Evolutionary conservation across 2,329 filamentous ascomycete genomes (phyloP).

Genomic region (Thielaviopsis ethacetica): DNA sequence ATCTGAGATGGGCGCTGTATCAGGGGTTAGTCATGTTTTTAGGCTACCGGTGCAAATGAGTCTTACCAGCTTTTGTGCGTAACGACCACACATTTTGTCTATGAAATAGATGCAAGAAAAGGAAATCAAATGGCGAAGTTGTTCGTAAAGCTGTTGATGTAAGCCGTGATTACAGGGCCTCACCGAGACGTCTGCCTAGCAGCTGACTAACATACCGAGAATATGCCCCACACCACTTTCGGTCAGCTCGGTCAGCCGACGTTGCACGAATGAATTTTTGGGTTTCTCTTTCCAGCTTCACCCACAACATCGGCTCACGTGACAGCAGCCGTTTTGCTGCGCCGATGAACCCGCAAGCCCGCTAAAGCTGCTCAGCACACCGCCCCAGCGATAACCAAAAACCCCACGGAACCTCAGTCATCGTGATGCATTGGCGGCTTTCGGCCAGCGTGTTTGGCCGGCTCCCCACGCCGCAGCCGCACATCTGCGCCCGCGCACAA

Average conservation of each 20-base stretch:
- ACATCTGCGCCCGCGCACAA: neutral
- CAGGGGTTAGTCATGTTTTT: conserved; percentile 17
- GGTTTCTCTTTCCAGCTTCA: neutral
- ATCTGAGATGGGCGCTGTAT: conserved; percentile 59
- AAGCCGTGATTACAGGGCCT: neutral
- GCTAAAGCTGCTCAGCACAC: neutral
- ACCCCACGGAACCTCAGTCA: neutral
- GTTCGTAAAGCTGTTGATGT: neutral
- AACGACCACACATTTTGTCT: conserved; percentile 22
- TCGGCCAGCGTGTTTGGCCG: conserved; percentile 9
- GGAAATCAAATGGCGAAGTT: neutral
- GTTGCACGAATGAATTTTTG: conserved; percentile 3
- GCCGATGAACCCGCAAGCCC: neutral
- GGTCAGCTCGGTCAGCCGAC: conserved; percentile 6
- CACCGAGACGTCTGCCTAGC: neutral
- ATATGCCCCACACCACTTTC: neutral
- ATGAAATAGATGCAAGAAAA: neutral
- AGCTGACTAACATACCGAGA: neutral
- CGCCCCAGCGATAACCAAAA: too few relatives aligned
- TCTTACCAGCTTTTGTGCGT: conserved; percentile 21
- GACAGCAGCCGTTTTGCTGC: neutral
- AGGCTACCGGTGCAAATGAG: neutral
- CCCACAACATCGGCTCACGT: neutral
- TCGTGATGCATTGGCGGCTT: conserved; percentile 10
- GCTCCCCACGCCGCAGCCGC: neutral